Base-by-base conservation (phyloP, 164 flowering plant species). In the Aristolochia californica region DNA sequence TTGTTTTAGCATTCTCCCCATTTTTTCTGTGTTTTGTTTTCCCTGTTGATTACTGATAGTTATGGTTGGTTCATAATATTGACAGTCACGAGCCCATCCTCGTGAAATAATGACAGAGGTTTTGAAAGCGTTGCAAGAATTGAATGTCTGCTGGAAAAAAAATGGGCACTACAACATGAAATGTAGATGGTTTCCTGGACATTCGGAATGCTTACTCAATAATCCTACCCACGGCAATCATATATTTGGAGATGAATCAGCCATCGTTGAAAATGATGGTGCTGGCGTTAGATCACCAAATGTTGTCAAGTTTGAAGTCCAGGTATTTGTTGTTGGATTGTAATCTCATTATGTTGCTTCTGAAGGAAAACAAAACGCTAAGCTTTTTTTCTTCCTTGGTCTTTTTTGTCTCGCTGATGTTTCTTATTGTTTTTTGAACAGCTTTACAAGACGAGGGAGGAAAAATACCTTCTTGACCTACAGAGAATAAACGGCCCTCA, bases 81-180 rank as follows among this genome's bases (percentile, higher is more conserved):
- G 43, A 55, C 85, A 91, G 97, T 83, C 96, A 58, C 78, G 85
- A 57, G 94, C 96, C 28, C 89, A 79, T 70, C 97, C 97, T 45
- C 84, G 91, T 22, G 89, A 87, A 70, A 80, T 85, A 72, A 85
- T 90, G 97, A 82, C 82, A 0, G 88, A 87, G 68, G 88, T 90
- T 66, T 86, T 90, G 51, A 80, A 79, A 68, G 85, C 87, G 57
- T 62, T 90, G 64, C 91, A 83, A 73, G 86, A 81, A 54, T 68
- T 87, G 67, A 85, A 80, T 67, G 90, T 90, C 22, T 59, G 83
- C 17, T 90, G 97, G 97, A 90, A 90, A 66, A 90, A 83, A 74
- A 80, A 83, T 60, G 97, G 95, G 44, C 91, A 80, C 55, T 87
- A 90, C 74, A 90, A 90, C 78, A 83, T 90, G 87, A 90, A 90